Evolutionary conservation across 1,284 basidiomycete species (phyloP).

Genomic region (Ustilago curta): DNA sequence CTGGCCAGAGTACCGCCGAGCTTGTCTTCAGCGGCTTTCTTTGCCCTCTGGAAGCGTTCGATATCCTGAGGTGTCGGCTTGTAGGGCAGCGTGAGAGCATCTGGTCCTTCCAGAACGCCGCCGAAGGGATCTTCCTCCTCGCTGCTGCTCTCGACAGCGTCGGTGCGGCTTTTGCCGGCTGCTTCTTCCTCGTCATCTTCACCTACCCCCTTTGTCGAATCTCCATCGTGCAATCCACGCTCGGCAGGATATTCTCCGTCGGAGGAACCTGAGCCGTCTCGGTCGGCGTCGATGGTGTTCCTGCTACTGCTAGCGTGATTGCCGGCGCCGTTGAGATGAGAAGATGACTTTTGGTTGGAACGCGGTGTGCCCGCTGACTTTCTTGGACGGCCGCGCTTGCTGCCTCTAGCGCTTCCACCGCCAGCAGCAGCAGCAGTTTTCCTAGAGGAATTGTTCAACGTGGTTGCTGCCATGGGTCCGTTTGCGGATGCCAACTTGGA

Average conservation of each 20-base stretch:
- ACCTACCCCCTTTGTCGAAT: constrained; percentile 15
- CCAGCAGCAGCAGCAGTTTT: constrained; percentile 15
- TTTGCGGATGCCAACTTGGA: constrained; percentile 4
- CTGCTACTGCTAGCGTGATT: constrained; percentile 21
- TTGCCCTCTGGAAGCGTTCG: constrained; percentile 80
- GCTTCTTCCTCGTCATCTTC: constrained; percentile 39
- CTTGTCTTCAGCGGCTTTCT: constrained; percentile 78
- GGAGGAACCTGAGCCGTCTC: constrained; percentile 29
- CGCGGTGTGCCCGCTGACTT: constrained; percentile 24
- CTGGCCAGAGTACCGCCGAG: constrained; percentile 58
- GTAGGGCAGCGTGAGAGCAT: constrained; percentile 83
- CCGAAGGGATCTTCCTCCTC: constrained; percentile 76
- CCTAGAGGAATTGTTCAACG: constrained; percentile 9
- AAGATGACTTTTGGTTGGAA: constrained; percentile 11
- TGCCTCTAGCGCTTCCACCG: constrained; percentile 15
- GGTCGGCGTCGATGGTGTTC: constrained; percentile 17
- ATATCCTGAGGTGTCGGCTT: constrained; percentile 78
- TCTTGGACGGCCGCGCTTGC: constrained; percentile 28
- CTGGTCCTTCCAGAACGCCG: constrained; percentile 78
- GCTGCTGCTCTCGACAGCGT: constrained; percentile 26
- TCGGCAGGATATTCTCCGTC: constrained; percentile 33
- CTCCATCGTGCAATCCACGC: constrained; percentile 18
- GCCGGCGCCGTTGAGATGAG: constrained; percentile 14
- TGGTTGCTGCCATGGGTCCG: background rate
- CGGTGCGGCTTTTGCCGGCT: constrained; percentile 19